phyloP scores from a whole-genome alignment of 441 rosid species.

The Breynia disticha region DNA sequence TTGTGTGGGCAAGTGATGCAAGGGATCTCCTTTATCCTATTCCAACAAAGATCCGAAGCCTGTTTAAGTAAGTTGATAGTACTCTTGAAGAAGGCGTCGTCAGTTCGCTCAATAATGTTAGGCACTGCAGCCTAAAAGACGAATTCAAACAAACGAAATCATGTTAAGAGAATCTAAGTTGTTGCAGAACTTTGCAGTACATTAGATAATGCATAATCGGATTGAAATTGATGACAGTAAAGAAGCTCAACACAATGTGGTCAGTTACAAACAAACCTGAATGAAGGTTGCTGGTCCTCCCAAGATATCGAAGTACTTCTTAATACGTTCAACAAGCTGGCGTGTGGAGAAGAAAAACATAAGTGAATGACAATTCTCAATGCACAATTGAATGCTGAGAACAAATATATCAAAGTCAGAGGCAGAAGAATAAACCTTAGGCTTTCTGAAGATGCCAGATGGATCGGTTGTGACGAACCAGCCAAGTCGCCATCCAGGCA shows the following conservation, averaged over 20 bases:
- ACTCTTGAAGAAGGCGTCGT: slow-evolving; percentile 50
- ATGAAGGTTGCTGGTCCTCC: slow-evolving; percentile 94
- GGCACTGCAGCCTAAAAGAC: slow-evolving; percentile 95
- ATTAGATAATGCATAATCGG: no score
- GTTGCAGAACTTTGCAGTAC: no score
- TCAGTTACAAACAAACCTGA: no score
- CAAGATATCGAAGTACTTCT: slow-evolving; percentile 75
- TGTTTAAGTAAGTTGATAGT: slow-evolving; percentile 47
- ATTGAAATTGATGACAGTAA: no score
- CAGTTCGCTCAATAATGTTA: slow-evolving; percentile 48
- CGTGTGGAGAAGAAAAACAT: background rate
- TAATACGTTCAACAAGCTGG: slow-evolving; percentile 55
- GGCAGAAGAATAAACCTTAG: slow-evolving; percentile 41
- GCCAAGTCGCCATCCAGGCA: slow-evolving; percentile 93
- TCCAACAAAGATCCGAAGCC: slow-evolving; percentile 46
- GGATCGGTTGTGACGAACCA: slow-evolving; percentile 82
- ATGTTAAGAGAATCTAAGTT: no score
- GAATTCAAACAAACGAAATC: no score
- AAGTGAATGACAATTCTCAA: no score
- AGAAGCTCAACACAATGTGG: no score
- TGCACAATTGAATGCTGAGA: no score
- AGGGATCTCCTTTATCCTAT: slow-evolving; percentile 57
- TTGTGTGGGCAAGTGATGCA: slow-evolving; percentile 51
- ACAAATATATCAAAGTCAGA: no score
- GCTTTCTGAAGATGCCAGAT: slow-evolving; percentile 45